phyloP scores from a whole-genome alignment of 176 grass and related monocot genomes.

The Metroxylon sagu region DNA sequence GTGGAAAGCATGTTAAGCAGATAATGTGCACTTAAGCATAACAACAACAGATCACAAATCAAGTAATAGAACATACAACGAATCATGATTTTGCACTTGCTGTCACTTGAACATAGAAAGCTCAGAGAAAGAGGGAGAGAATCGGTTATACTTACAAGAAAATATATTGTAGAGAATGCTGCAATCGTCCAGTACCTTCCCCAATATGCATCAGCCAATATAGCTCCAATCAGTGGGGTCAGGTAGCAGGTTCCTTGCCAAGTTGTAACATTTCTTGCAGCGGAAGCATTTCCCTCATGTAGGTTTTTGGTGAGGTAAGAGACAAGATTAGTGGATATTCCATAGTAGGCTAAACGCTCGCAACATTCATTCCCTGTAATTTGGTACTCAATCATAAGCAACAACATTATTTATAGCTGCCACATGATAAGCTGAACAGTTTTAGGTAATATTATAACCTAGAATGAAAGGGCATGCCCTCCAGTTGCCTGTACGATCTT shows the following conservation, averaged over 20 bases:
- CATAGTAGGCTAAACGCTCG: conserved; percentile 74
- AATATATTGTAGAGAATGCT: conserved; percentile 73
- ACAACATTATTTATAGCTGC: not conserved
- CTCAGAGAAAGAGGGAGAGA: not conserved
- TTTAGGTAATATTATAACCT: conserved; percentile 28
- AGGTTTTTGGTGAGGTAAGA: conserved; percentile 77
- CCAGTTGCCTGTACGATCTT: conserved; percentile 75
- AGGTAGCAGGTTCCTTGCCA: conserved; percentile 83
- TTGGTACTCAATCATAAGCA: conserved; percentile 6
- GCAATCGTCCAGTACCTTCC: conserved; percentile 81
- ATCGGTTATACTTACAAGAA: conserved; percentile 48
- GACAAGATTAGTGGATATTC: conserved; percentile 74
- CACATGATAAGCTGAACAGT: not conserved
- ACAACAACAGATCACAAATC: no score
- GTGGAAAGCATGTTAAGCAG: not conserved
- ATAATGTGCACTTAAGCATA: not conserved
- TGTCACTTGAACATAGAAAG: no score
- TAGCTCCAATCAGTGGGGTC: conserved; percentile 70
- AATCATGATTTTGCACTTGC: no score
- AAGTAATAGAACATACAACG: no score
- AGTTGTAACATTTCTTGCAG: conserved; percentile 71
- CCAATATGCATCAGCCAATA: conserved; percentile 89
- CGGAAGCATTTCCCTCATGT: conserved; percentile 71
- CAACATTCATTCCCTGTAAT: conserved; percentile 77
- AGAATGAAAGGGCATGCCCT: conserved; percentile 86